A percentile compares a stretch with the other conserved stretches of the same genome.
Conservation (phyloP, 2,329 filamentous ascomycete genomes). For the Coniochaeta hoffmannii region DNA sequence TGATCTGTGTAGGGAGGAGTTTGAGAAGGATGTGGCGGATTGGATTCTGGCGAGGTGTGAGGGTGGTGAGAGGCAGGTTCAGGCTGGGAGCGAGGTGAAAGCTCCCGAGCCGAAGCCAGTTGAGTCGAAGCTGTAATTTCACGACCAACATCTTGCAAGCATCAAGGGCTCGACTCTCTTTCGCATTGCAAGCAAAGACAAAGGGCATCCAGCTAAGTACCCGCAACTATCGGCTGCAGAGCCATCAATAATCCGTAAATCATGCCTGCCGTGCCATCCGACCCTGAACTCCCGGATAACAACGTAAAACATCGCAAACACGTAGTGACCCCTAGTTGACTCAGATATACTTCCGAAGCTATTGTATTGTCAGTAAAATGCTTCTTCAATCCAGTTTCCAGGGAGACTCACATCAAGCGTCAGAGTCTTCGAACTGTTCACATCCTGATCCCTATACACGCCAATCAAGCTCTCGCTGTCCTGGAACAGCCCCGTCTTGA, state of each 20-base stretch:
- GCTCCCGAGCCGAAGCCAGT: not conserved
- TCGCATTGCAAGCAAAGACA: not conserved
- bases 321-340: not conserved
- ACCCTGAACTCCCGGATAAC: not conserved
- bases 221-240: not conserved
- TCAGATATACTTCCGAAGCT: conserved; percentile 3
- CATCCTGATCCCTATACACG: conserved; percentile 89
- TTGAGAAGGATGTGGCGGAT: conserved; percentile 51
- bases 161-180: not conserved
- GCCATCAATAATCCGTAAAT: not conserved
- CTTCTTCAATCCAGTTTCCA: not conserved
- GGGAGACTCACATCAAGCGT: conserved; percentile 80
- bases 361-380: not conserved
- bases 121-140: not conserved
- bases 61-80: not conserved
- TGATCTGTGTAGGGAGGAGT: conserved; percentile 47
- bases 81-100: not conserved
- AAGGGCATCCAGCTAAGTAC: not conserved
- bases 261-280: not conserved
- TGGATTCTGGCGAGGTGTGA: conserved; percentile 53
- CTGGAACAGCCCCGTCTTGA: conserved; percentile 94
- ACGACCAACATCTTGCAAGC: not conserved
- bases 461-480: conserved; percentile 93
- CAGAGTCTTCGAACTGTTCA: conserved; percentile 84
- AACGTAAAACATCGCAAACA: not conserved